Conservation (phyloP, 164 flowering plant genomes). For the Magnolia officinalis region DNA sequence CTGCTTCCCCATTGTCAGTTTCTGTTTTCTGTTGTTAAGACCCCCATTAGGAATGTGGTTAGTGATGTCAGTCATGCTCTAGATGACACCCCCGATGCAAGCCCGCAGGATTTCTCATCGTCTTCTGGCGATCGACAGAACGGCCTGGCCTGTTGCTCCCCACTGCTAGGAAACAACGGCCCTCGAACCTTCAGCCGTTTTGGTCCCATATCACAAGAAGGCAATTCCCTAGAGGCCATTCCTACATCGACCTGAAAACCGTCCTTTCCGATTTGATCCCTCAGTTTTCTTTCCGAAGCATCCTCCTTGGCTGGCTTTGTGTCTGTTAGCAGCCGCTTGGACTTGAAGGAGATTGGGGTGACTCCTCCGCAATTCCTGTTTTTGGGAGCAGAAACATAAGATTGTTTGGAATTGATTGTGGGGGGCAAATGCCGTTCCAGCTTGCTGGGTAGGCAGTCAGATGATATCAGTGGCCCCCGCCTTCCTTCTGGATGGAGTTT, state of each 20-base stretch:
- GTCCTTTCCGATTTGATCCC: slow-evolving; percentile 33
- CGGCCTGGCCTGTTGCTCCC: slow-evolving; percentile 31
- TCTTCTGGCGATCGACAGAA: slow-evolving; percentile 7
- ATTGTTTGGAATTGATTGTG: slow-evolving; percentile 23
- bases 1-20: slow-evolving; percentile 1
- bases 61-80: neutral
- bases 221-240: slow-evolving; percentile 33
- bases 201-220: slow-evolving; percentile 45
- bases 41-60: slow-evolving; percentile 3
- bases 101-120: slow-evolving; percentile 17
- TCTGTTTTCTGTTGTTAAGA: neutral
- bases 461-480: slow-evolving; percentile 22
- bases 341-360: slow-evolving; percentile 40
- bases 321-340: slow-evolving; percentile 15
- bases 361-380: slow-evolving; percentile 34
- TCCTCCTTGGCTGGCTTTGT: slow-evolving; percentile 23
- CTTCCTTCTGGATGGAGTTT: slow-evolving; percentile 41
- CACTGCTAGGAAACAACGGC: slow-evolving; percentile 33
- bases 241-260: slow-evolving; percentile 23
- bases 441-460: slow-evolving; percentile 24
- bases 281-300: slow-evolving; percentile 12
- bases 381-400: slow-evolving; percentile 17
- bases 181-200: slow-evolving; percentile 76
- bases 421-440: slow-evolving; percentile 8
- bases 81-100: neutral